phyloP scores from a whole-genome alignment of 2,329 filamentous ascomycete species.

The Talaromyces rugulosus region DNA sequence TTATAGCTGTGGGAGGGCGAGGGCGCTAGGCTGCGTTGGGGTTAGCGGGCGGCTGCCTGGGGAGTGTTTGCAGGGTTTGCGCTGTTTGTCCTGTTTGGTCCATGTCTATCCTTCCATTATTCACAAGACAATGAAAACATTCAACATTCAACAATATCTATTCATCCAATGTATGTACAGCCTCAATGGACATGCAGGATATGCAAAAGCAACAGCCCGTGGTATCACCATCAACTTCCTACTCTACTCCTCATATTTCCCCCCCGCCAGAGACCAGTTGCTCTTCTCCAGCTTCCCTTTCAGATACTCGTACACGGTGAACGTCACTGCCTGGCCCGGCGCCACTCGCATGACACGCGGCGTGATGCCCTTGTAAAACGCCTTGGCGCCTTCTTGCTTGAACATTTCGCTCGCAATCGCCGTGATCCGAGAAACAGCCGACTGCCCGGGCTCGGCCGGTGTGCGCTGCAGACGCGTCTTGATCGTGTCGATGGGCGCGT shows the following conservation, averaged over 20 bases:
- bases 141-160: background rate
- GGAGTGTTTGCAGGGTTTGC: conserved; percentile 4
- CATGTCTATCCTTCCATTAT: too few relatives aligned
- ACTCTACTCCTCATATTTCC: conserved; percentile 61
- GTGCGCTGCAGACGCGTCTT: conserved; percentile 95
- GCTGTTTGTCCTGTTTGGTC: conserved; percentile 1
- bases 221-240: background rate
- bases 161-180: background rate
- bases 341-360: conserved; percentile 96
- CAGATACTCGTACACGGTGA: conserved; percentile 72
- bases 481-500: conserved; percentile 97
- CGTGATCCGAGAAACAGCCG: conserved; percentile 72
- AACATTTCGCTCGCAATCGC: conserved; percentile 80
- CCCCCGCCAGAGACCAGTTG: conserved; percentile 55
- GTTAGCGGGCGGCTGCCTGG: background rate
- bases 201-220: background rate
- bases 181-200: background rate
- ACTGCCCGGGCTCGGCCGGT: conserved; percentile 74
- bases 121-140: background rate
- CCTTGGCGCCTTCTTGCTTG: conserved; percentile 87
- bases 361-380: conserved; percentile 99
- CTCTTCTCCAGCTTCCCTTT: conserved; percentile 68
- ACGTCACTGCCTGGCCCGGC: conserved; percentile 81
- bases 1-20: conserved; percentile 16
- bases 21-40: background rate